Base-by-base conservation (phyloP, 176 grass and related monocot genomes). In the Tillandsia leiboldiana region DNA sequence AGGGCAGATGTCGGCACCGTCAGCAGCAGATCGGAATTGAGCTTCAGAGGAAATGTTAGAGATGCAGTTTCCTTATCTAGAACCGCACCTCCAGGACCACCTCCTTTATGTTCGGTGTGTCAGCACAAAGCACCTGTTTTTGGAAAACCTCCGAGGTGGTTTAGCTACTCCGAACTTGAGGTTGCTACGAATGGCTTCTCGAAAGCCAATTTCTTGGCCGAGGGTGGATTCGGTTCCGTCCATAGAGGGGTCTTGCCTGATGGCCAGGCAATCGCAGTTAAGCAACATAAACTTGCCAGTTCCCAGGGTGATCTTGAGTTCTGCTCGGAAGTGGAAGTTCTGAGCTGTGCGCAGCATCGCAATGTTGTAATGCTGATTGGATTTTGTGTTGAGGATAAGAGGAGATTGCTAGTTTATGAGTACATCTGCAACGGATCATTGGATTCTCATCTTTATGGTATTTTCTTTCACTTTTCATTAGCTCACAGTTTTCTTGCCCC, bases 321-420 rank as follows among this genome's bases (percentile, higher is more conserved):
- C 59, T 99, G 90, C 78, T 99, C 95, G 17, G 95, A 99, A 74
- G 95, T 99, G 51, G 95, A 99, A 83, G 95, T 99, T 66, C 74
- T 99, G 76, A 99, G 95, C 67, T 99, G 95, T 64, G 95, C 95
- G 70, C 95, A 99, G 63, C 95, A 99, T 73, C 85, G 95, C 13
- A 99, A 99, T 80, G 95, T 99, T 73, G 95, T 99, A 28, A 99
- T 99, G 95, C 63, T 99, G 68, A 99, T 99, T 72, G 95, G 95
- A 49, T 93, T 99, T 75, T 99, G 95, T 27, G 90, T 99, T 2
- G 95, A 99, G 85, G 95, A 99, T 50, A 99, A 67, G 78, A 99
- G 87, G 50, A 91, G 95, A 71, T 82, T 94, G 83, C 78, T 99
- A 17, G 95, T 99, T 77, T 99, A 99, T 48, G 95, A 99, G 64